Percentiles rank a stretch among this genome's conserved stretches.
Evolutionary conservation across 345 rosid genomes (phyloP).

Genomic region (Eucalyptus regnans): DNA sequence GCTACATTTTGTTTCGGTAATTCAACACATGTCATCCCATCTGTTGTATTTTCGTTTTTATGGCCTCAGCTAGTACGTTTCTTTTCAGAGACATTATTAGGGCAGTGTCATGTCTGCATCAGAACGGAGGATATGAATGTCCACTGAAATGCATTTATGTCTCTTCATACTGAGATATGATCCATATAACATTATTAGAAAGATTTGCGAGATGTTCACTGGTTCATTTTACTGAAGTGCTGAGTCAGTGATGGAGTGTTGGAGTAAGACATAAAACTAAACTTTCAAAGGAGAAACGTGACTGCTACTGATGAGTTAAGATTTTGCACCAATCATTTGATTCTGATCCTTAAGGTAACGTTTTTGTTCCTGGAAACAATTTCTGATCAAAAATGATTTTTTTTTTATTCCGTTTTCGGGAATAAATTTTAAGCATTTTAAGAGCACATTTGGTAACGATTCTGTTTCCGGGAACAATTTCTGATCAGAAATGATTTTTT

Average conservation of each 20-base stretch:
- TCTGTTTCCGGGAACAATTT: too few relatives aligned
- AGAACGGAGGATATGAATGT: background rate
- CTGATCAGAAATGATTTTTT: too few relatives aligned
- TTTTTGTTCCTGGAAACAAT: too few relatives aligned
- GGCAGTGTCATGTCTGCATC: background rate
- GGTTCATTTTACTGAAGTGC: background rate
- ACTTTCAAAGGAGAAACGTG: background rate
- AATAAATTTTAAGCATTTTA: too few relatives aligned
- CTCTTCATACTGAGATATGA: background rate
- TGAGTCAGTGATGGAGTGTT: background rate
- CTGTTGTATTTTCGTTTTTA: background rate
- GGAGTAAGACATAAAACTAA: background rate
- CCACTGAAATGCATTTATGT: background rate
- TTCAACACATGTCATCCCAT: background rate
- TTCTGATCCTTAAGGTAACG: background rate
- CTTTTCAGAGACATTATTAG: background rate
- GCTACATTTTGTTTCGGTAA: background rate
- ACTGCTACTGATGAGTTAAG: background rate
- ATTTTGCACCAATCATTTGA: background rate
- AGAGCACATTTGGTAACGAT: too few relatives aligned
- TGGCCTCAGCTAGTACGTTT: background rate
- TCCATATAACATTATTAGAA: background rate
- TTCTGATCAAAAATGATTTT: too few relatives aligned
- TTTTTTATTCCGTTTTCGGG: too few relatives aligned
- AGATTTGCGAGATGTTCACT: background rate